Percentiles rank a stretch among this genome's conserved stretches.
Evolutionary conservation across 2,329 filamentous ascomycete species (phyloP).

Genomic region (Aspergillus sp.): DNA sequence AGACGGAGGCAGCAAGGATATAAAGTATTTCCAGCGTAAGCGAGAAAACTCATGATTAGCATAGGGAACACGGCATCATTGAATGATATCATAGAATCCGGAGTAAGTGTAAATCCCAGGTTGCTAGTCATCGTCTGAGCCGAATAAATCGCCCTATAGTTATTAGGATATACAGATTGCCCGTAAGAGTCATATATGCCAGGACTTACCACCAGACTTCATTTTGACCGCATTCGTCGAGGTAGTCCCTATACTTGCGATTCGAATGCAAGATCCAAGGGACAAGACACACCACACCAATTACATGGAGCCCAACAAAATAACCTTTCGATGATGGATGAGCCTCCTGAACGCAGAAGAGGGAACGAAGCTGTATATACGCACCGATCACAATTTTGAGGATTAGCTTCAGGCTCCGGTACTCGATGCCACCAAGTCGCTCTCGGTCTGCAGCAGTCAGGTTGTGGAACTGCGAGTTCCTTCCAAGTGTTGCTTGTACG

Average conservation of each 20-base stretch:
- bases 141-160: slow-evolving; percentile 51
- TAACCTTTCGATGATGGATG: slow-evolving; percentile 36
- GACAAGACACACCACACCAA: slow-evolving; percentile 53
- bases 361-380: background rate
- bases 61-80: slow-evolving; percentile 46
- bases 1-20: slow-evolving; percentile 61
- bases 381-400: slow-evolving; percentile 50
- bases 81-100: slow-evolving; percentile 57
- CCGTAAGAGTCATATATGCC: background rate
- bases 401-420: slow-evolving; percentile 53
- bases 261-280: slow-evolving; percentile 50
- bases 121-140: slow-evolving; percentile 57
- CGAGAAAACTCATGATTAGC: slow-evolving; percentile 43
- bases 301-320: slow-evolving; percentile 49
- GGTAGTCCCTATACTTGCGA: slow-evolving; percentile 46
- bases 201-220: slow-evolving; percentile 53
- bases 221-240: slow-evolving; percentile 43
- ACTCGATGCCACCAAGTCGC: slow-evolving; percentile 56
- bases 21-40: slow-evolving; percentile 43
- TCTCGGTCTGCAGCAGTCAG: slow-evolving; percentile 46
- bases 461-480: slow-evolving; percentile 52
- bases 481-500: slow-evolving; percentile 47
- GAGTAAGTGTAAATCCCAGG: slow-evolving; percentile 57
- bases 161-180: background rate
- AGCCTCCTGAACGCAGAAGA: background rate